Evolutionary conservation across 2,329 filamentous ascomycete genomes (phyloP), one percentile per base, ranked within the genome.

Genomic region (Xylaria polymorpha): DNA sequence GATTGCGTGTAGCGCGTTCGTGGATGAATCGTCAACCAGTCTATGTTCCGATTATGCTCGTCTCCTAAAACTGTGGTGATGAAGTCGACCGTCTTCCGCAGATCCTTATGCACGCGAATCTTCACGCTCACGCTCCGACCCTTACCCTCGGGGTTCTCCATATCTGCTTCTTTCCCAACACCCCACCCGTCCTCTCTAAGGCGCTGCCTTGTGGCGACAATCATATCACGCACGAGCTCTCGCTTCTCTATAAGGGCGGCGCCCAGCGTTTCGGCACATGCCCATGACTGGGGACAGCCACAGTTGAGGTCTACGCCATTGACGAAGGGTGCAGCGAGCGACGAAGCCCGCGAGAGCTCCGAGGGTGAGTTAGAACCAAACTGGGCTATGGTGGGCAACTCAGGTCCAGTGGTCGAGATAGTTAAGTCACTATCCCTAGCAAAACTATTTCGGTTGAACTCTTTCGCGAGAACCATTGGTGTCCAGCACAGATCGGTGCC

Each of bases 231-330:
- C n/a, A 92, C 90, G 3, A 91, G 82, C 72, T 89, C 87, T 9
- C 89, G 86, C 59, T 84, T 81, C 53, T 88, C 84, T 90, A 92
- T 92, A 41, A 93, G 81, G n/a, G 88, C 88, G 4, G 90, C 91
- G 5, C 91, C 91, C 3, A 93, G 83, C 0, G 84, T 87, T 77
- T 90, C 88, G 50, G 89, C 87, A 74, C 91, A 91, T 0, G 91
- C 90, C 91, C 91, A 92, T 6, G 87, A 87, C 79, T 93, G 91
- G 8, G 91, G 91, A 75, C 91, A 93, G 12, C 91, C 91, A 78
- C 91, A 93, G 80, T 92, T 92, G 48, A 92, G 82, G 74, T 92
- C 89, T 3, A 92, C 85, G 71, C 91, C 91, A 74, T 85, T 86
- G 61, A 88, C 86, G 76, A 82, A 88, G 1, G 90, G 90, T 0